Evolutionary conservation across 768 basidiomycete genomes (phyloP).

Genomic region (Hygrophoropsis aurantiaca): DNA sequence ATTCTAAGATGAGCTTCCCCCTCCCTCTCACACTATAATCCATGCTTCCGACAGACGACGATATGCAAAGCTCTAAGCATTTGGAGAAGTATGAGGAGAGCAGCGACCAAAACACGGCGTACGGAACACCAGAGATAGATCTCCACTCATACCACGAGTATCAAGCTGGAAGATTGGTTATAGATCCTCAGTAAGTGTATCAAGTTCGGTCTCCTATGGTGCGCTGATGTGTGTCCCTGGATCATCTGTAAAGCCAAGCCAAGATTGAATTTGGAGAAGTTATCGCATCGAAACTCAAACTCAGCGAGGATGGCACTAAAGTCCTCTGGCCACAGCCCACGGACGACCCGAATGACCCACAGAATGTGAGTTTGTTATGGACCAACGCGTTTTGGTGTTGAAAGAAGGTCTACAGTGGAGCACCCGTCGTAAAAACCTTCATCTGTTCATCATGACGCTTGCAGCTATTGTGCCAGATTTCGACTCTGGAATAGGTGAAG

Average conservation of each 20-base stretch:
- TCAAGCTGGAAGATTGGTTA: slow-evolving; percentile 56
- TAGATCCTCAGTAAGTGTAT: slow-evolving; percentile 55
- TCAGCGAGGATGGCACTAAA: slow-evolving; percentile 42
- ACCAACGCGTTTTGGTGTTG: neutral
- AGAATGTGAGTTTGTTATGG: slow-evolving; percentile 40
- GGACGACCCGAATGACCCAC: slow-evolving; percentile 51
- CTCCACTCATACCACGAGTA: slow-evolving; percentile 48
- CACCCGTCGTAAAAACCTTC: slow-evolving; percentile 41
- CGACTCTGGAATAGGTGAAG: slow-evolving; percentile 47
- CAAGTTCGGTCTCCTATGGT: no score
- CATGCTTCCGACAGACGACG: no score
- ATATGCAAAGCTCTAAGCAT: no score
- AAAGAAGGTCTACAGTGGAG: slow-evolving; percentile 39
- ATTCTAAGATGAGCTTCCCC: no score
- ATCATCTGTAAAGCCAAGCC: slow-evolving; percentile 37
- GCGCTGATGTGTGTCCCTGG: neutral
- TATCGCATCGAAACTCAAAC: slow-evolving; percentile 45
- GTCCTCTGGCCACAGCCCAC: slow-evolving; percentile 58
- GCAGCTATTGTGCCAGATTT: slow-evolving; percentile 58
- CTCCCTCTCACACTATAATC: no score
- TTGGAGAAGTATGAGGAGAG: no score
- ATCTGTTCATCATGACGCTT: slow-evolving; percentile 48
- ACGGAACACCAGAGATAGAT: slow-evolving; percentile 25
- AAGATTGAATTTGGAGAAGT: slow-evolving; percentile 48
- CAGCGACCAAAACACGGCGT: no score